Percentiles rank a stretch among this genome's conserved stretches.
phyloP scores from a whole-genome alignment of 306 rosid species.

The Vicia sativa region DNA sequence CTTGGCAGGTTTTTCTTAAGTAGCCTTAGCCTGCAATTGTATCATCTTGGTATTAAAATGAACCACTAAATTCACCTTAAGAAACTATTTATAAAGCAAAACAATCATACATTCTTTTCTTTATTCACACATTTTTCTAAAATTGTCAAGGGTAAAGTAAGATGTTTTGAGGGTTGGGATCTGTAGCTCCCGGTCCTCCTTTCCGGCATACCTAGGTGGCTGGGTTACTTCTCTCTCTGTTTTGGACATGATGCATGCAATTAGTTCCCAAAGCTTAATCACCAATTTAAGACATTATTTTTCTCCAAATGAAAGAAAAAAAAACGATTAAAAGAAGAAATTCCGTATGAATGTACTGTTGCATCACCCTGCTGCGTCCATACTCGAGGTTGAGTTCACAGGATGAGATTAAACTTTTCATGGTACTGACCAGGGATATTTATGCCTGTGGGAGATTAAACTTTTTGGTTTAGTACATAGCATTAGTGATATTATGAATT shows the following conservation, averaged over 20 bases:
- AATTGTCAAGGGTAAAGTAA: not conserved
- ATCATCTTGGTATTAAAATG: constrained; percentile 20
- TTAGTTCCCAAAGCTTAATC: not conserved
- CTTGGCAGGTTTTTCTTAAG: not conserved
- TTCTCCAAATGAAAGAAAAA: not conserved
- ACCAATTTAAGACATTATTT: constrained; percentile 9
- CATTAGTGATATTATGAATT: too few relatives aligned
- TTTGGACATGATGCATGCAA: too few relatives aligned
- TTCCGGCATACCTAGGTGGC: too few relatives aligned
- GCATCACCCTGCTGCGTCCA: not conserved
- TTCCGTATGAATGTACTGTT: not conserved
- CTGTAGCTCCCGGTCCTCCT: too few relatives aligned
- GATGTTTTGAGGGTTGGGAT: too few relatives aligned
- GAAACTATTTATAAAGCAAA: not conserved
- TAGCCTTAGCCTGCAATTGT: not conserved
- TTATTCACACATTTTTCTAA: constrained; percentile 18
- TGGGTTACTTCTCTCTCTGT: too few relatives aligned
- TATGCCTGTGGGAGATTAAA: too few relatives aligned
- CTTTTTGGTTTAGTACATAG: too few relatives aligned
- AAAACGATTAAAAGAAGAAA: not conserved
- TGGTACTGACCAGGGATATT: too few relatives aligned
- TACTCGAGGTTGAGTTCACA: too few relatives aligned
- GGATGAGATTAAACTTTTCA: too few relatives aligned
- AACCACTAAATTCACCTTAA: constrained; percentile 10
- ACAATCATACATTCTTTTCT: not conserved